A percentile compares a stretch with the other conserved stretches of the same genome.
Conservation (phyloP, 306 rosid species). For the Trichosanthes truncata region DNA sequence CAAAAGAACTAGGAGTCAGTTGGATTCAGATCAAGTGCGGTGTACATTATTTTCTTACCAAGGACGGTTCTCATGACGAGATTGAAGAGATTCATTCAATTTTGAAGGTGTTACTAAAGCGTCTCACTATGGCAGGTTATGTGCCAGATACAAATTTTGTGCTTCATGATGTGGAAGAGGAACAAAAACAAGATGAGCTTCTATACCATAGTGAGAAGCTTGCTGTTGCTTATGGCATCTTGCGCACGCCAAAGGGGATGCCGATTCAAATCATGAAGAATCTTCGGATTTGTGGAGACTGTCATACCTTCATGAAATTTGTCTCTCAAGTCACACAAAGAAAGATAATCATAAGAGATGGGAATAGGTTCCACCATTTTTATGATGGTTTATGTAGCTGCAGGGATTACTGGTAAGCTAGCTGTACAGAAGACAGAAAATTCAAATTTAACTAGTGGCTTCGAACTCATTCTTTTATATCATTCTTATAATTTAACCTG, state of each 20-base stretch:
- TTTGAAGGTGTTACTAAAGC: slow-evolving; percentile 10
- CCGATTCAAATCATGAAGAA: slow-evolving; percentile 20
- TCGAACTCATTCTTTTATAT: neutral
- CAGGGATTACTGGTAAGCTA: slow-evolving; percentile 13
- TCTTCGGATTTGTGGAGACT: slow-evolving; percentile 20
- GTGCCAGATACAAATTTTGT: slow-evolving; percentile 13
- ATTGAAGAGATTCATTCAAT: slow-evolving; percentile 11
- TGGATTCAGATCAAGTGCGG: slow-evolving; percentile 23
- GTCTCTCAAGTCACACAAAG: slow-evolving; percentile 11
- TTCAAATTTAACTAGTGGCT: neutral
- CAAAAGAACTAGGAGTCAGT: slow-evolving; percentile 24
- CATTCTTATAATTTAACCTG: neutral
- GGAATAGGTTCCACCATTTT: slow-evolving; percentile 27
- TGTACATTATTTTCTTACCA: slow-evolving; percentile 17
- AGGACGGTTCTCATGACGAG: slow-evolving; percentile 12
- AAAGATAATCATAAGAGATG: slow-evolving; percentile 17
- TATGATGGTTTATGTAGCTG: slow-evolving; percentile 19
- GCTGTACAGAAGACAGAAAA: neutral
- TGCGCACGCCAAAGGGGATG: slow-evolving; percentile 7
- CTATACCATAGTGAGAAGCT: slow-evolving; percentile 22
- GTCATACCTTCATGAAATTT: slow-evolving; percentile 24
- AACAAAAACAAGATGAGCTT: slow-evolving; percentile 20
- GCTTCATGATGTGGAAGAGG: slow-evolving; percentile 17
- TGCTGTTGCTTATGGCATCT: slow-evolving; percentile 14
- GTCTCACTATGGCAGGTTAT: slow-evolving; percentile 7